These are phyloP conservation scores for Solanum sitiens DNA, from an alignment of 257 asterid genomes.

Conservation along the genomic window DNA sequence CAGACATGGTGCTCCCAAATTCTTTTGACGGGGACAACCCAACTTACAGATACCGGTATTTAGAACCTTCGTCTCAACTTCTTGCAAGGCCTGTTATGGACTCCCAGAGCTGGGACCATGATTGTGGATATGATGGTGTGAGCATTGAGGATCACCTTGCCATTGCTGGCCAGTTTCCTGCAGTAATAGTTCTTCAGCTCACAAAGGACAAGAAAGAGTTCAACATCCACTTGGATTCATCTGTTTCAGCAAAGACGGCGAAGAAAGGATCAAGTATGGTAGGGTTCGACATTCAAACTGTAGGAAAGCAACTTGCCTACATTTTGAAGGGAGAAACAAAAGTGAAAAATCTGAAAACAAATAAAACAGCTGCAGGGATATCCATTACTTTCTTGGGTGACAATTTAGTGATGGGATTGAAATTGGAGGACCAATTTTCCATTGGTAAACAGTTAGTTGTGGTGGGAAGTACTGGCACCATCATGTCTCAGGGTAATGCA, in stretches of 20 bases:
- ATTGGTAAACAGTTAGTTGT: constrained; percentile 14
- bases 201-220: constrained; percentile 26
- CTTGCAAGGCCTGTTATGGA: constrained; percentile 18
- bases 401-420: constrained; percentile 10
- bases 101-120: constrained; percentile 34
- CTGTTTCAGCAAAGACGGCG: constrained; percentile 18
- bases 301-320: constrained; percentile 15
- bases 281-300: constrained; percentile 14
- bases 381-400: constrained; percentile 22
- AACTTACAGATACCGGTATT: constrained; percentile 66
- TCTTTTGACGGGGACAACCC: constrained; percentile 81
- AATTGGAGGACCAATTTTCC: constrained; percentile 21
- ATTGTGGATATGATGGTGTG: constrained; percentile 27
- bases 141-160: constrained; percentile 17
- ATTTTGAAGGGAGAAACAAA: constrained; percentile 17
- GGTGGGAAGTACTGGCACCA: constrained; percentile 20
- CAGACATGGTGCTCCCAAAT: constrained; percentile 90
- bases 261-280: constrained; percentile 25
- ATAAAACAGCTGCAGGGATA: constrained; percentile 24
- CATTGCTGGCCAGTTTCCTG: constrained; percentile 20
- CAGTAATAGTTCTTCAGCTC: constrained; percentile 17
- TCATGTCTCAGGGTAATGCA: constrained; percentile 17
- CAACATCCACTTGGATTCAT: constrained; percentile 20
- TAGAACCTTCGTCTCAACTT: constrained; percentile 16
- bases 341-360: constrained; percentile 3